Evolutionary conservation across 208 protist genomes (phyloP), one percentile per base, ranked within the genome.

Genomic region (Wallacemonas sp.): DNA sequence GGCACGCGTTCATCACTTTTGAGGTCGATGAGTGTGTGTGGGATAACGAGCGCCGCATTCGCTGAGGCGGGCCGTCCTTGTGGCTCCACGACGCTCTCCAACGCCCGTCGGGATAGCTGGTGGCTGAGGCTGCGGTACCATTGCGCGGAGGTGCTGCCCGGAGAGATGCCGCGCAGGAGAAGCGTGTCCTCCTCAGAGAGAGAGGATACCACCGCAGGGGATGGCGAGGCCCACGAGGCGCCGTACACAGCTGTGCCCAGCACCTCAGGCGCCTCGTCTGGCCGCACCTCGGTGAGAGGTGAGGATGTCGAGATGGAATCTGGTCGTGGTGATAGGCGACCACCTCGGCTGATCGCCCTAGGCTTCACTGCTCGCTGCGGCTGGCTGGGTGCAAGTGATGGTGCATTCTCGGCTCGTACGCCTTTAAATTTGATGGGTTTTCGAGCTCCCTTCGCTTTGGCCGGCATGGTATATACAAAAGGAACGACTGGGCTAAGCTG

Each of bases 151-250:
- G 69, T 58, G 1, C 68, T 71, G 21, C 78, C 84, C 0, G 78
- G 80, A 4, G 74, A 55, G 34, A 87, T 69, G 19, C 85, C 85
- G 33, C 80, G 77, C 24, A 91, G 72, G 24, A 91, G 66, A 24
- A 91, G 33, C 6, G 62, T 51, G 9, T 91, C 85, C 24, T 88
- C 80, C 38, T 65, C 61, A 4, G 79, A 82, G 2, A 88, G 60
- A 22, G 22, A 62, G 17, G 49, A 42, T 3, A 62, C 60, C 22
- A 68, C n/a, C 17, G 42, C 54, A 3, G 26, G 14, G 19, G 62
- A 47, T 22, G 45, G 46, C 5, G 51, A 19, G 12, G 41, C 51
- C 51, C 51, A 58, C 17, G 51, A 58, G 0, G 51, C 51, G 6
- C 51, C 51, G 51, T 58, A 58, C 6, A 58, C n/a, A 8, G 51